Evolutionary conservation across 2,329 filamentous ascomycete species (phyloP).

Genomic region (Amylocarpus encephaloides): DNA sequence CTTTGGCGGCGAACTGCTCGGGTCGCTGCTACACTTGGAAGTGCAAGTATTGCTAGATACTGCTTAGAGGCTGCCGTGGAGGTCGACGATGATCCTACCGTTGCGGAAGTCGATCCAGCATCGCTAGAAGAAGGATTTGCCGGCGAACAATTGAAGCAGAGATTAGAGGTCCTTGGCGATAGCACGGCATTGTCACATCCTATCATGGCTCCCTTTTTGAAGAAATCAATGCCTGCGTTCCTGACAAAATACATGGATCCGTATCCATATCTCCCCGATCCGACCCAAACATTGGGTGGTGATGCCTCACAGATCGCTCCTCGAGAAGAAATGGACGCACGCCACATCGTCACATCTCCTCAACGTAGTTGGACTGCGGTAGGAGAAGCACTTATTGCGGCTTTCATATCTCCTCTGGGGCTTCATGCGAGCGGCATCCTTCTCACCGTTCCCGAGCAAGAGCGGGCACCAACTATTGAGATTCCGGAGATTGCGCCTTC

Average conservation of each 20-base stretch:
- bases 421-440: slow-evolving; percentile 17
- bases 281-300: slow-evolving; percentile 31
- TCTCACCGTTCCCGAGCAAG: slow-evolving; percentile 21
- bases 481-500: background rate
- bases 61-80: slow-evolving; percentile 62
- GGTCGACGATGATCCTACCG: slow-evolving; percentile 58
- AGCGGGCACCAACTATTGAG: background rate
- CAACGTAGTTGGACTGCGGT: slow-evolving; percentile 25
- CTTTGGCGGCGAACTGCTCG: slow-evolving; percentile 56
- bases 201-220: slow-evolving; percentile 50
- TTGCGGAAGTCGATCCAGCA: slow-evolving; percentile 55
- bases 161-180: slow-evolving; percentile 48
- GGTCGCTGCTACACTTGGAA: slow-evolving; percentile 52
- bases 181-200: slow-evolving; percentile 54
- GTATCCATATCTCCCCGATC: slow-evolving; percentile 54
- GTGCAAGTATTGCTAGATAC: slow-evolving; percentile 51
- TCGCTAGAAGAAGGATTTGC: slow-evolving; percentile 58
- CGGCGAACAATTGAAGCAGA: slow-evolving; percentile 53
- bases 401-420: slow-evolving; percentile 14
- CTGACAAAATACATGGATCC: slow-evolving; percentile 53
- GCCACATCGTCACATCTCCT: slow-evolving; percentile 17
- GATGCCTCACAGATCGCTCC: background rate
- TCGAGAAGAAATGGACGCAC: slow-evolving; percentile 9
- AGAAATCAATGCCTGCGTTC: slow-evolving; percentile 43
- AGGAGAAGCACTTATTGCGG: slow-evolving; percentile 23